Conservation (phyloP, 2,329 filamentous ascomycete genomes). For the Ophiostoma quercus region DNA sequence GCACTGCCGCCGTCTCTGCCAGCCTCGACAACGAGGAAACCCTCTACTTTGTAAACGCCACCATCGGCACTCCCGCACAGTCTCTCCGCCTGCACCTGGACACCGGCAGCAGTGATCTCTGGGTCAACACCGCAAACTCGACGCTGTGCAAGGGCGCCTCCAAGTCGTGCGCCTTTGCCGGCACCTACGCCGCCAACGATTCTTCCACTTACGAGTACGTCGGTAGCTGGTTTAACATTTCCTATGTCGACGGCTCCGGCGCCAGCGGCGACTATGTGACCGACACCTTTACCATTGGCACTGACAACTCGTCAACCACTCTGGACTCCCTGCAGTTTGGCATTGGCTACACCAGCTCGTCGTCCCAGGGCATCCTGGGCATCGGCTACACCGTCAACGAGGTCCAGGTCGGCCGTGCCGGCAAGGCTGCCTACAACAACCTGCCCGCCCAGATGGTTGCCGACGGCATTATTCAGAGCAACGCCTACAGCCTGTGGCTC, state of each 20-base stretch:
- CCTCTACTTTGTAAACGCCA: conserved; percentile 59
- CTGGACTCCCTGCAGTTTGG: conserved; percentile 60
- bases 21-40: conserved; percentile 56
- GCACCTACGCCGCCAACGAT: conserved; percentile 62
- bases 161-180: conserved; percentile 54
- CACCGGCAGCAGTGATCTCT: conserved; percentile 64
- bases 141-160: conserved; percentile 48
- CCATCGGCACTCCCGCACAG: conserved; percentile 58
- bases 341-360: conserved; percentile 59
- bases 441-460: conserved; percentile 61
- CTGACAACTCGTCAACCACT: conserved; percentile 19
- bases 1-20: conserved; percentile 42
- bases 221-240: conserved; percentile 76
- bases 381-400: conserved; percentile 80
- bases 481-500: conserved; percentile 69
- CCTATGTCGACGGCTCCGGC: conserved; percentile 75
- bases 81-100: conserved; percentile 56
- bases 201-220: conserved; percentile 74
- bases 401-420: conserved; percentile 59
- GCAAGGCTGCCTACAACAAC: conserved; percentile 57
- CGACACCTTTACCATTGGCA: conserved; percentile 61
- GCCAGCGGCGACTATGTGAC: conserved; percentile 74
- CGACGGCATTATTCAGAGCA: conserved; percentile 57
- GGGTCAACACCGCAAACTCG: conserved; percentile 63
- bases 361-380: conserved; percentile 70